These are phyloP conservation scores for Aspergillus luchuensis DNA, from an alignment of 2,329 filamentous ascomycete genomes.

Conservation along the genomic window DNA sequence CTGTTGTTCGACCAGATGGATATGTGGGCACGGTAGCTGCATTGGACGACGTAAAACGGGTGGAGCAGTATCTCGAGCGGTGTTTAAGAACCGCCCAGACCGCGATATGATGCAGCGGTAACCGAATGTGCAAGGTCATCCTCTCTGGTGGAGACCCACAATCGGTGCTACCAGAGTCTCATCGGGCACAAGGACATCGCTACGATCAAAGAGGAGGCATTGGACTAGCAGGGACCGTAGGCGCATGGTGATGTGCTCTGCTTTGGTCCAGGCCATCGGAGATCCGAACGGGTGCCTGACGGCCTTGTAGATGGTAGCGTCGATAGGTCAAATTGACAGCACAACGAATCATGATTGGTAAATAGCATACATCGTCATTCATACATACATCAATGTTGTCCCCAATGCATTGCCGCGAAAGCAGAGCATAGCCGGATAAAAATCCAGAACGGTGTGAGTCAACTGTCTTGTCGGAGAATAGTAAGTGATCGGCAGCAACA, in stretches of 20 bases:
- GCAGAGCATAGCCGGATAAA: not conserved
- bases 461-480: not conserved
- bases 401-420: not conserved
- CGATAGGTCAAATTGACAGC: not conserved
- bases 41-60: conserved; percentile 30
- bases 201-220: not conserved
- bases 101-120: not conserved
- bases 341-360: not conserved
- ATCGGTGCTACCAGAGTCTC: not conserved
- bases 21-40: conserved; percentile 36
- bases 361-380: not conserved
- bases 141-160: not conserved
- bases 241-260: not conserved
- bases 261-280: not conserved
- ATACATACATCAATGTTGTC: not conserved
- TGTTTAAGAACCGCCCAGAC: conserved; percentile 20
- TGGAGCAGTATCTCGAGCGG: conserved; percentile 29
- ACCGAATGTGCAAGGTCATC: not conserved
- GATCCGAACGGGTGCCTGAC: not conserved
- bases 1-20: conserved; percentile 43
- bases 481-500: too few species aligned
- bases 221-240: not conserved
- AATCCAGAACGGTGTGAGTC: not conserved
- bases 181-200: not conserved
- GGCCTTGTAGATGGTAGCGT: not conserved